Base-by-base conservation (phyloP, 768 basidiomycete species). In the Asterophora parasitica region DNA sequence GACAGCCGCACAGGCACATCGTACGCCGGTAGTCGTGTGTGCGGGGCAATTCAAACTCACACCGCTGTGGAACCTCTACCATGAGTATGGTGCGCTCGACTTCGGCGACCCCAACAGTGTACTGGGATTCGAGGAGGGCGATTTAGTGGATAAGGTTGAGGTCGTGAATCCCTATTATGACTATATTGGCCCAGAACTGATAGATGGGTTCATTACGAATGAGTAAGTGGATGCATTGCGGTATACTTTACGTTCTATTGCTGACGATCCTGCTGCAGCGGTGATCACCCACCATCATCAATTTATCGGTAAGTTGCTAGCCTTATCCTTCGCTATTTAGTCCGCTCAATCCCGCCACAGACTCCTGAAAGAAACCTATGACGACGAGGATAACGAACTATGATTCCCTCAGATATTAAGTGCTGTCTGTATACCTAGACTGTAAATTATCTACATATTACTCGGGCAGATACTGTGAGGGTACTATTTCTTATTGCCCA, bases 41-140 rank as follows among this genome's bases (percentile, higher is more conserved):
- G 87, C 91, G 2, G 96, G 95, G 2, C 93, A 96, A 66, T 99
- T 93, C 72, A 99, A 99, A 63, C 72, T 98, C 55, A 94, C 92
- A 6, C 94, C 93, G 7, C 66, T 85, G 20, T 93, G 91, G 87
- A 89, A 91, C 65, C 65, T 90, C 46, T 89, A 91, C 64, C 86
- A 89, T 54, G 85, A 89, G 63, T 88, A 88, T 57, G 88, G 83
- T 23, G 88, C 88, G 47, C 77, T 83, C 52, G 92, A 88, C 70
- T 87, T 88, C 55, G 86, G 85, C 2, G 80, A 82, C 62, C 79
- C 77, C 42, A 73, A 65, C 52, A 71, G 72, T 46, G 78, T 75
- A 27, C 80, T 85, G 44, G 85, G 81, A 27, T 90, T 87, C 53
- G 81, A 90, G 52, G 88, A 90, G 55, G 88, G 85, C 1, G 75